Base-by-base conservation (phyloP, 176 grass and related monocot genomes). In the Musa troglodytarum region DNA sequence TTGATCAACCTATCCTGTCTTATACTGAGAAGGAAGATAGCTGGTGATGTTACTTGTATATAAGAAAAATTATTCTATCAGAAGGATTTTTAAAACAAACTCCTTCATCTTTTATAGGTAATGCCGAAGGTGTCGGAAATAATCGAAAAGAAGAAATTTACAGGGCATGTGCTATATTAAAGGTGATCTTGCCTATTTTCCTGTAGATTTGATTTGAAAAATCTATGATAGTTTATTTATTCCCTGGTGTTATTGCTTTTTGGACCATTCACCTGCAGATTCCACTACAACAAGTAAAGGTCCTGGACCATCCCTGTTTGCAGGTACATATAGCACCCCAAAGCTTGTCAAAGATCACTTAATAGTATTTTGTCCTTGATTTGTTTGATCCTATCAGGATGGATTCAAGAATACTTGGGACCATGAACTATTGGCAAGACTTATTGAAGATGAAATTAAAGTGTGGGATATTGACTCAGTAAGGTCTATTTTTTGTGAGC, bases 391-490 rank as follows among this genome's bases (percentile, higher is more conserved):
- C 69, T 82, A 55, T 50, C 9, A 98, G 94, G 94, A 98, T 81
- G 94, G 90, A 71, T 98, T 98, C 81, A 65, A 81, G 71, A 81
- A 93, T 76, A 82, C 77, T 82, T 98, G 90, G 94, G 82, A 98
- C 49, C 82, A 82, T 89, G 64, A 80, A 50, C 62, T 98, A 76
- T 66, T 98, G 81, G 77, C 87, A 16, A 71, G 76, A 56, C 28
- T 89, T 85, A 84, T 86, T 74, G 71, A 85, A 80, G 82, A 82
- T 7, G 69, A 78, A 57, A 70, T 85, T 54, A 81, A 79, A 15
- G 76, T 87, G 23, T 91, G 90, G 87, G 56, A 83, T 74, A 89
- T 98, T 54, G 88, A 98, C 68, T 86, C 64, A 63, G 94, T 98
- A 91, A 81, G 71, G 51, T 52, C 55, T 80, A 54, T 70, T 63